These are phyloP conservation scores for Coelastrella sp. DNA, from an alignment of 139 green algal genomes.

Conservation along the genomic window DNA sequence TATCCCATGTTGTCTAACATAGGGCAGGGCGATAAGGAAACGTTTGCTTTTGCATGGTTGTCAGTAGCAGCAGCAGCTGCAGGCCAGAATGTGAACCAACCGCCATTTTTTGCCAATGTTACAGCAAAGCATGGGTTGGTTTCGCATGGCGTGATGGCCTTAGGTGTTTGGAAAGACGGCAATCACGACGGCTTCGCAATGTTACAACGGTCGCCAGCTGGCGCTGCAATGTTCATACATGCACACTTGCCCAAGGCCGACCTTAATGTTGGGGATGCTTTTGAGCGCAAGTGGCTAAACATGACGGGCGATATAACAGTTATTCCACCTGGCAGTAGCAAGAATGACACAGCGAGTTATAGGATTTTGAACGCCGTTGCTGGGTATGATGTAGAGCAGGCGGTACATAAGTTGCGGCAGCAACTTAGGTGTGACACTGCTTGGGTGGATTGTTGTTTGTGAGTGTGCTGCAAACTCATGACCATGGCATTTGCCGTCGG, in stretches of 20 bases:
- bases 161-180: background rate
- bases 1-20: background rate
- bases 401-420: background rate
- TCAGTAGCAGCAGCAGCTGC: background rate
- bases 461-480: too few species aligned
- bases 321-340: background rate
- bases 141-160: background rate
- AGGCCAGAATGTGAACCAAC: background rate
- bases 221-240: background rate
- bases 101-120: background rate
- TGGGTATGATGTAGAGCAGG: background rate
- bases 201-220: background rate
- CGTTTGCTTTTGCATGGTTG: background rate
- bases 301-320: background rate
- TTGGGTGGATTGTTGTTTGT: background rate
- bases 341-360: background rate
- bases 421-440: background rate
- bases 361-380: background rate
- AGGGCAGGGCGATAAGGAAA: constrained; percentile 18
- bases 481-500: too few species aligned
- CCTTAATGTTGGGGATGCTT: background rate
- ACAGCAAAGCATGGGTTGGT: background rate
- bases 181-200: background rate
- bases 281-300: background rate
- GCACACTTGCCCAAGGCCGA: background rate